Percentiles rank a stretch among this genome's conserved stretches.
Evolutionary conservation across 257 asterid genomes (phyloP).

Genomic region (Osmanthus fragrans): DNA sequence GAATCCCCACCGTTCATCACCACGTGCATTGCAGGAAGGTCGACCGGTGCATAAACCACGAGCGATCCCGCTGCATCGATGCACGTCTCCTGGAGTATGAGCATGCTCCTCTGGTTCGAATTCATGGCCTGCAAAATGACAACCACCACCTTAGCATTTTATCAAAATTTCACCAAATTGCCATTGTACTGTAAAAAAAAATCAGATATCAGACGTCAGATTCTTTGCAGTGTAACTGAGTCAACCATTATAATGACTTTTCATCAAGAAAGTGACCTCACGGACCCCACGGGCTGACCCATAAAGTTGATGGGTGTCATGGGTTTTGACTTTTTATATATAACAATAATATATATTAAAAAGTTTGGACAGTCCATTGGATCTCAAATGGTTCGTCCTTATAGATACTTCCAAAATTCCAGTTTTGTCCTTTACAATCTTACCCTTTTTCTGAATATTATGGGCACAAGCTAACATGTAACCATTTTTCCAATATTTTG

Average conservation of each 20-base stretch:
- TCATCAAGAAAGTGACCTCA: constrained; percentile 8
- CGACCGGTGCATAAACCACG: constrained; percentile 65
- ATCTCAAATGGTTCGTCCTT: constrained; percentile 18
- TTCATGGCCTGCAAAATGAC: constrained; percentile 38
- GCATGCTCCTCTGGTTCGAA: constrained; percentile 55
- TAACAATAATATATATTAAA: background rate
- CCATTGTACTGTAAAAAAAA: background rate
- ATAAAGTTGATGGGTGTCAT: constrained; percentile 28
- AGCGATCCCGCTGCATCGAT: constrained; percentile 55
- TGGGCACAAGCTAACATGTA: constrained; percentile 22
- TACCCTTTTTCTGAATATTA: background rate
- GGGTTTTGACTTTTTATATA: constrained; percentile 55
- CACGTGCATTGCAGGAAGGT: constrained; percentile 61
- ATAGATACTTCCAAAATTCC: constrained; percentile 40
- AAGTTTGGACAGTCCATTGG: constrained; percentile 17
- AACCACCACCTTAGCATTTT: background rate
- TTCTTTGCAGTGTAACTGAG: constrained; percentile 9
- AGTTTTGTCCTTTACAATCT: constrained; percentile 40
- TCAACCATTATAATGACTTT: constrained; percentile 26
- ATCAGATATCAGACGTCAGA: constrained; percentile 4
- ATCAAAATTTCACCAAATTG: constrained; percentile 11
- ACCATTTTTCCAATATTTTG: background rate
- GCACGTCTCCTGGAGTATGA: constrained; percentile 59
- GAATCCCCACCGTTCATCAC: constrained; percentile 71
- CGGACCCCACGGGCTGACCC: constrained; percentile 37